Evolutionary conservation across 371 early-diverging fungal species (phyloP).

Genomic region (Mucor velutinosus): DNA sequence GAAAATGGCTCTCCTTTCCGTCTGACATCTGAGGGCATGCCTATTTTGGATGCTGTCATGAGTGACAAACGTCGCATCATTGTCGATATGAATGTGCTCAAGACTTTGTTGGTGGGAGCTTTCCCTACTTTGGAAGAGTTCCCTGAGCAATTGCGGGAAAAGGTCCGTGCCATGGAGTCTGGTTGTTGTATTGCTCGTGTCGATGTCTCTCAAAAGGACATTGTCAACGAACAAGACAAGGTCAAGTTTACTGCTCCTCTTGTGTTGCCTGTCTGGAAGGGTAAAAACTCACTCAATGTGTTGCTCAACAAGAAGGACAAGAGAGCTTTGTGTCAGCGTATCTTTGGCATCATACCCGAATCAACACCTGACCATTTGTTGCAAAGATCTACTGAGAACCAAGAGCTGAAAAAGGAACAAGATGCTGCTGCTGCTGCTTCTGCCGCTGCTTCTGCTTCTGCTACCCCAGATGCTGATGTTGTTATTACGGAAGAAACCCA

Average conservation of each 20-base stretch:
- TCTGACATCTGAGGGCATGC: conserved; percentile 78
- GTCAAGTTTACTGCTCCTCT: conserved; percentile 42
- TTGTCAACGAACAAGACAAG: background rate
- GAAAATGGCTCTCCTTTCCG: conserved; percentile 74
- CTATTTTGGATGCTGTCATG: conserved; percentile 64
- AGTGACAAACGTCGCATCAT: conserved; percentile 55
- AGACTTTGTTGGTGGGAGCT: conserved; percentile 57
- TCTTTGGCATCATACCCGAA: conserved; percentile 47
- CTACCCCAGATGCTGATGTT: background rate
- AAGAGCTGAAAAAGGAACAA: conserved; percentile 1
- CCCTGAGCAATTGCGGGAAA: conserved; percentile 13
- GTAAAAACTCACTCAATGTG: conserved; percentile 68
- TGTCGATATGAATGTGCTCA: conserved; percentile 55
- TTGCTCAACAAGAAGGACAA: conserved; percentile 77
- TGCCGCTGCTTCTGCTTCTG: background rate
- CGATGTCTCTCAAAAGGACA: conserved; percentile 26
- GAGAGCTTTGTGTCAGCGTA: conserved; percentile 43
- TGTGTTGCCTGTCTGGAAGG: conserved; percentile 78
- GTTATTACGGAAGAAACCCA: background rate
- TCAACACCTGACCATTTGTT: conserved; percentile 45
- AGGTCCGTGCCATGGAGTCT: conserved; percentile 14
- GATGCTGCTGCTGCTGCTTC: conserved; percentile 15
- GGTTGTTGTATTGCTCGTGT: conserved; percentile 70
- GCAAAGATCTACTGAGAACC: conserved; percentile 28
- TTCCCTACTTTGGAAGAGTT: conserved; percentile 62